Evolutionary conservation across 495 filamentous ascomycete genomes (phyloP).

Genomic region (Articulospora tetracladia): DNA sequence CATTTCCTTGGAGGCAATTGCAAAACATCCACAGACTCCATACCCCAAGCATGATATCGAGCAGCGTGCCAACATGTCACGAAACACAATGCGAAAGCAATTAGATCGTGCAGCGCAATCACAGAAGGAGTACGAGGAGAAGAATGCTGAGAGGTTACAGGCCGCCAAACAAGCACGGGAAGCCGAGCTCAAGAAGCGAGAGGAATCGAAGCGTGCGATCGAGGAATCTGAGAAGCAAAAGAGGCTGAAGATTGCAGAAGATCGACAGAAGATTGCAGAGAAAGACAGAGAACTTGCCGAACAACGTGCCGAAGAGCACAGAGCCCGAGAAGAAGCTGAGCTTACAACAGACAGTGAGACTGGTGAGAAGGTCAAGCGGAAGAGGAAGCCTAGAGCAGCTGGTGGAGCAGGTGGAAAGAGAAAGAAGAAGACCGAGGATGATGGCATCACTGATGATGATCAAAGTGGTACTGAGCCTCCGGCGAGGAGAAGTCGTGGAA

Average conservation of each 20-base stretch:
- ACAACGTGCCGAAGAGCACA: conserved; percentile 69
- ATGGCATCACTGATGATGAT: conserved; percentile 46
- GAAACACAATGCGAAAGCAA: conserved; percentile 88
- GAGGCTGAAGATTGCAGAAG: conserved; percentile 73
- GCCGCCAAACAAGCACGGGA: conserved; percentile 73
- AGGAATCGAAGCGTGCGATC: conserved; percentile 63
- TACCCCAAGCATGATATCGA: conserved; percentile 89
- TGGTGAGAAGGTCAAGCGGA: conserved; percentile 69
- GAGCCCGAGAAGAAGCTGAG: conserved; percentile 61
- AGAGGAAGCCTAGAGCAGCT: conserved; percentile 53
- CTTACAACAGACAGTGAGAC: conserved; percentile 74
- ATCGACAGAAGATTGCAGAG: conserved; percentile 74
- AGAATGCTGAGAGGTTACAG: conserved; percentile 79
- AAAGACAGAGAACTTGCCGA: conserved; percentile 68
- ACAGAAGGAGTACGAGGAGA: conserved; percentile 89
- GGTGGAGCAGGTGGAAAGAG: conserved; percentile 52
- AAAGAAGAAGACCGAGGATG: conserved; percentile 52
- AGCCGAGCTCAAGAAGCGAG: conserved; percentile 66
- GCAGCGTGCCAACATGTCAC: conserved; percentile 93
- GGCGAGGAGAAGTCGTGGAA: conserved; percentile 28
- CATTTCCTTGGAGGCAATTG: conserved; percentile 72
- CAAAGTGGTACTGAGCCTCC: conserved; percentile 34
- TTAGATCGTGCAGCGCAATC: conserved; percentile 77
- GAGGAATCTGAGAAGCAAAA: conserved; percentile 65
- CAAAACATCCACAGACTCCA: conserved; percentile 76